A percentile compares a stretch with the other conserved stretches of the same genome.
Evolutionary conservation across 2,329 filamentous ascomycete genomes (phyloP).

Genomic region (Colletotrichum filicis): DNA sequence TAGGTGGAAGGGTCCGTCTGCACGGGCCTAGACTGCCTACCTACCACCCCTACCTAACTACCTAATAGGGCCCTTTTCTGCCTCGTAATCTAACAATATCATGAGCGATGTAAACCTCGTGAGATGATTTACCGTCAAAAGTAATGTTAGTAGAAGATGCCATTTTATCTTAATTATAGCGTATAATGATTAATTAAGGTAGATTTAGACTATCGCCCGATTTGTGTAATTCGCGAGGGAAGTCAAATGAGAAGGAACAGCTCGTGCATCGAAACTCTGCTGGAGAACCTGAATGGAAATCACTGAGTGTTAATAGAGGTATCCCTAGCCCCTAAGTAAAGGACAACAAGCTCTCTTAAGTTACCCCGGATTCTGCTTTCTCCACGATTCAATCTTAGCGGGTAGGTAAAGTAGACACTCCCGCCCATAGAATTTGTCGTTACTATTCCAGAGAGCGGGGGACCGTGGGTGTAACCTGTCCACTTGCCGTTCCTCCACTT

Average conservation of each 20-base stretch:
- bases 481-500: background rate
- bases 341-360: background rate
- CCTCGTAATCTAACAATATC: too few species aligned
- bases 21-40: too few species aligned
- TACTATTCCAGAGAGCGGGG: background rate
- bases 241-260: background rate
- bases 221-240: background rate
- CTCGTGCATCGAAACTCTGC: background rate
- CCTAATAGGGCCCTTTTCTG: too few species aligned
- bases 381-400: background rate
- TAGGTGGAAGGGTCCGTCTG: too few species aligned
- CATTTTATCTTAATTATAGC: conserved; percentile 4
- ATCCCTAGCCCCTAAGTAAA: background rate
- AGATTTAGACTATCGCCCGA: background rate
- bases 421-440: background rate
- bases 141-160: conserved; percentile 29
- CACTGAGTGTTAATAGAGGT: background rate
- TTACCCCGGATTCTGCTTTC: background rate
- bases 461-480: background rate
- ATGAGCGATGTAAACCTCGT: conserved; percentile 44
- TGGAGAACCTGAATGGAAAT: background rate
- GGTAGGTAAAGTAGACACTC: background rate
- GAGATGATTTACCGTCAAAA: conserved; percentile 59
- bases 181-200: background rate
- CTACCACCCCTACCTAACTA: too few species aligned